A percentile compares a stretch with the other conserved stretches of the same genome.
Evolutionary conservation across 192 early-diverging fungal species (phyloP).

Genomic region (Pilaira anomala): DNA sequence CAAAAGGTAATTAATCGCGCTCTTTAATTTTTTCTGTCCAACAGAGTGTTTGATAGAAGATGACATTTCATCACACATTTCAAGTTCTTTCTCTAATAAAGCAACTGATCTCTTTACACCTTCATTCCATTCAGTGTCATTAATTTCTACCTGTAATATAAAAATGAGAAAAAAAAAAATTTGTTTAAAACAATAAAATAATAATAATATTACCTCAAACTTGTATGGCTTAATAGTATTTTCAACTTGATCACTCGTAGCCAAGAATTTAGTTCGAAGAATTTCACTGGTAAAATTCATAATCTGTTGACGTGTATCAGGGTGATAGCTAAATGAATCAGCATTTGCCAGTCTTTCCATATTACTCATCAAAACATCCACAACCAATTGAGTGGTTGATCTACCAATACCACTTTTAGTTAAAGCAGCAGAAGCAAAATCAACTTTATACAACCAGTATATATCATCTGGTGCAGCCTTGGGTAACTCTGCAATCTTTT

Average conservation of each 20-base stretch:
- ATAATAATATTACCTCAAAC: constrained; percentile 59
- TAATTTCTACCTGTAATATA: constrained; percentile 68
- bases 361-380: constrained; percentile 79
- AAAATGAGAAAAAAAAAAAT: constrained; percentile 3
- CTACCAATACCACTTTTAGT: constrained; percentile 95
- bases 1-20: constrained; percentile 77
- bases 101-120: constrained; percentile 76
- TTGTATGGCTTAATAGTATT: constrained; percentile 99
- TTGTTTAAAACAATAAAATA: neutral
- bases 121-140: constrained; percentile 89
- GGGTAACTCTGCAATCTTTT: constrained; percentile 62
- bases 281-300: constrained; percentile 83
- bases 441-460: constrained; percentile 83
- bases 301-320: constrained; percentile 73
- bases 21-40: constrained; percentile 77
- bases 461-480: constrained; percentile 59
- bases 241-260: constrained; percentile 95
- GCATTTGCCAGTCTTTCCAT: constrained; percentile 75
- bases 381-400: constrained; percentile 87
- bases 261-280: constrained; percentile 79
- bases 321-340: constrained; percentile 87
- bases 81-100: constrained; percentile 79
- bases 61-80: constrained; percentile 67
- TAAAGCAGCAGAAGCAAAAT: constrained; percentile 77
- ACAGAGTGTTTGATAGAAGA: constrained; percentile 68